Evolutionary conservation across 495 filamentous ascomycete genomes (phyloP), one percentile per base, ranked within the genome.

Genomic region (Gamarada debralockiae): DNA sequence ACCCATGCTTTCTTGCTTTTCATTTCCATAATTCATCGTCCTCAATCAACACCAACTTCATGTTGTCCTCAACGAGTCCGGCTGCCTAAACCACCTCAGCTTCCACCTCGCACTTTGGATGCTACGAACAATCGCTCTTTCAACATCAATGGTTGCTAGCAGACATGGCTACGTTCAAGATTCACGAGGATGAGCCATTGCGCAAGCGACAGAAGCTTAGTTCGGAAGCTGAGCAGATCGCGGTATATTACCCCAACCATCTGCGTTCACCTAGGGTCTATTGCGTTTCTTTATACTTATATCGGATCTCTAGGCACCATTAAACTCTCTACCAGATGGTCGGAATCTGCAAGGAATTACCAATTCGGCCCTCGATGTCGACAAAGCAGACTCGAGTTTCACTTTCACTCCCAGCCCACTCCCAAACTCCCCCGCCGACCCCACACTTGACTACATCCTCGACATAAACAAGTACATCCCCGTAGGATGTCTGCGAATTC

Each of bases 391-490:
- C 14, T 42, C 49, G 12, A 52, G 49, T 24, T 52, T 52, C 29
- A 44, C 37, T 20, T 48, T 48, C 21, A 31, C 33, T 13, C 34
- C 31, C 2, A 12, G 7, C n/a, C 14, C 20, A 3, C 2, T 18
- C 3, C 37, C 17, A 14, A 24, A 43, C 8, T 18, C 47, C 36
- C 13, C 60, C 58, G 1, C 12, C 18, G 33, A 29, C 48, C 0
- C 52, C 52, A 8, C 56, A 58, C 14, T 37, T 12, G 41, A 52
- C 29, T 44, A 31, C 34, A 51, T 51, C 27, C 40, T 47, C 41
- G 41, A 61, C 33, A 61, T 62, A 9, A 48, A 40, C 8, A 62
- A 45, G 22, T 63, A 63, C 41, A 63, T 63, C 10, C 56, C 60
- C 5, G 43, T 52, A 14, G 60, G 60, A 15, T 53, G 60, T 36